These are phyloP conservation scores for Pseudonectria foliicola DNA, from an alignment of 2,329 filamentous ascomycete genomes.

Conservation along the genomic window DNA sequence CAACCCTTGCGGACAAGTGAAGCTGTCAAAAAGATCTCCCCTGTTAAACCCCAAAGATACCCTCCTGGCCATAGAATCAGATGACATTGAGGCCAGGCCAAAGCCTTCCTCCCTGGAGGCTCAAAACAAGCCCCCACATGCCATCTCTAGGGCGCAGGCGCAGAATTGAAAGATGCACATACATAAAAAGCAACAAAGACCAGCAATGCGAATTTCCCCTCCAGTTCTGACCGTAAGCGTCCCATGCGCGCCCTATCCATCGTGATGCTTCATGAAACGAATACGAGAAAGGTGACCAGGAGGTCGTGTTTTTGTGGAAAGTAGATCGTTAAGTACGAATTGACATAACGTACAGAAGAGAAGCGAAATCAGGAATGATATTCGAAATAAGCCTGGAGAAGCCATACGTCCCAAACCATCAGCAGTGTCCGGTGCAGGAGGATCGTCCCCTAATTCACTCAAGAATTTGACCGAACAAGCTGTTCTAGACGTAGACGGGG, in stretches of 20 bases:
- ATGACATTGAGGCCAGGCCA: not conserved
- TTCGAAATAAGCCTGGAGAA: constrained; percentile 11
- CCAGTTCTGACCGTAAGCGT: constrained; percentile 3
- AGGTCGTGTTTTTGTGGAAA: constrained; percentile 17
- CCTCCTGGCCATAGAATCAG: too few relatives aligned
- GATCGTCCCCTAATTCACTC: constrained; percentile 8
- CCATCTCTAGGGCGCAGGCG: constrained; percentile 3
- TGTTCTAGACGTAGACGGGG: constrained; percentile 20
- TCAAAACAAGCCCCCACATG: too few relatives aligned
- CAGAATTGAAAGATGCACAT: constrained; percentile 16
- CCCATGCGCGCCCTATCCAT: constrained; percentile 18
- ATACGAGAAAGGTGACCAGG: constrained; percentile 18
- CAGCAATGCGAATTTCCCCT: constrained; percentile 8
- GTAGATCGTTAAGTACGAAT: constrained; percentile 27
- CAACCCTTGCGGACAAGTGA: too few relatives aligned
- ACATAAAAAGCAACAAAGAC: constrained; percentile 9
- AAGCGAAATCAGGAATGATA: constrained; percentile 23
- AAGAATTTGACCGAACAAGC: constrained; percentile 2
- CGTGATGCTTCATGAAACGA: constrained; percentile 15
- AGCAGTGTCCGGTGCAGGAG: constrained; percentile 1
- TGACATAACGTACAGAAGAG: constrained; percentile 30
- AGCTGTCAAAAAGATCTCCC: too few relatives aligned
- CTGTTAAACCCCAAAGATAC: too few relatives aligned
- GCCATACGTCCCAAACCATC: constrained; percentile 4
- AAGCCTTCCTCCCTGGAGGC: not conserved